Percentiles rank a stretch among this genome's conserved stretches.
phyloP scores from a whole-genome alignment of 495 filamentous ascomycete species.

The Podospora pseudopauciseta region DNA sequence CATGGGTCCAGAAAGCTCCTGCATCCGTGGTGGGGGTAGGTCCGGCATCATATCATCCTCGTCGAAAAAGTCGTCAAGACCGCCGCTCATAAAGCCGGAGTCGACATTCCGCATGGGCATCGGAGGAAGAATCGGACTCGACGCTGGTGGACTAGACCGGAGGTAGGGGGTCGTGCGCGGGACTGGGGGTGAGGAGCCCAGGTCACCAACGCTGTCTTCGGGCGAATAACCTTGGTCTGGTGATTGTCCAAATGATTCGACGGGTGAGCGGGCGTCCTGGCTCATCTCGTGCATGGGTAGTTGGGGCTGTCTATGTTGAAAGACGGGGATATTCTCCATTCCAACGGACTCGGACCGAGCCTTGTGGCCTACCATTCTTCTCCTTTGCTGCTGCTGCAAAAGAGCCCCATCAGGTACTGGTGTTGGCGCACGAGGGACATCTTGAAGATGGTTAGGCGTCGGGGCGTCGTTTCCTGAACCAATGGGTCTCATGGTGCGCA shows the following conservation, averaged over 20 bases:
- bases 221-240: constrained; percentile 55
- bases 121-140: constrained; percentile 70
- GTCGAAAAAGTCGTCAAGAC: constrained; percentile 56
- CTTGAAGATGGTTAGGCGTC: constrained; percentile 57
- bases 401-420: constrained; percentile 56
- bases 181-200: constrained; percentile 77
- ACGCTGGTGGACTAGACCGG: constrained; percentile 53
- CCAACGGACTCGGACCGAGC: constrained; percentile 24
- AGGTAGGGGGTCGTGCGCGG: constrained; percentile 49
- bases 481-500: constrained; percentile 79
- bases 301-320: constrained; percentile 16
- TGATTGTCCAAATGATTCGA: constrained; percentile 49
- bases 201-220: constrained; percentile 55
- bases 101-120: constrained; percentile 57
- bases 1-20: constrained; percentile 17
- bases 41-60: constrained; percentile 34
- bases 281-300: constrained; percentile 19
- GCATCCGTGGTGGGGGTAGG: constrained; percentile 19
- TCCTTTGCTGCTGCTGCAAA: constrained; percentile 28
- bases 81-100: constrained; percentile 78
- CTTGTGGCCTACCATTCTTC: constrained; percentile 20
- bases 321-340: constrained; percentile 17
- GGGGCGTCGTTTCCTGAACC: constrained; percentile 52
- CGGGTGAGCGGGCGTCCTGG: constrained; percentile 42
- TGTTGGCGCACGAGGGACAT: constrained; percentile 75